Base-by-base conservation (phyloP, 768 basidiomycete species). In the Exsudoporus frostii region DNA sequence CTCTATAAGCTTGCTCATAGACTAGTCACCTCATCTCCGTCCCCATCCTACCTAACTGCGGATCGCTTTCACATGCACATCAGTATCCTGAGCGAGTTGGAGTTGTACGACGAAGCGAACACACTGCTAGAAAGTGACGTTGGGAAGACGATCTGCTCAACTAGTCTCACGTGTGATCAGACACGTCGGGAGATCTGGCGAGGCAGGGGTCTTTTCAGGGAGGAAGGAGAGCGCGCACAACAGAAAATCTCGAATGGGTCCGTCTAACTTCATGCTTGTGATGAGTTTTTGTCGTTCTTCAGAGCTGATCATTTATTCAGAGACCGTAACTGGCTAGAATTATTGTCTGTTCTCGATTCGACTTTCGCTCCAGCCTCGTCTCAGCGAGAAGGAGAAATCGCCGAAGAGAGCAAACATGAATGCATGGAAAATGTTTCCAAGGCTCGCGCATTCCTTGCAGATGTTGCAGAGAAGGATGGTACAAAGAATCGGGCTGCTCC, bases 291-390 rank as follows among this genome's bases (percentile, higher is more conserved):
- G 44, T 54, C 32, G 38, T 34, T 17, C 33, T 61, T 34, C 14
- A 51, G 17, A 40, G 13, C 43, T 53, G 40, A 84, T 29, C 1
- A 20, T 56, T 40, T 29, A 10, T 62, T n/a, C 49, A 81, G 90
- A 34, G 88, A 92, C 62, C 85, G 89, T 34, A 92, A 92, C 61
- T 93, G 92, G 91, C 74, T 90, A 6, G 90, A 91, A 61, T 91
- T 92, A 65, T 67, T 90, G 39, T 79, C 89, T 7, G 70, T 92
- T 20, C 69, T 92, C 6, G 85, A 92, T 55, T 83, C 82, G 1
- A 76, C 84, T 9, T 85, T 92, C 56, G 67, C 72, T 36, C 67
- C 74, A 45, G 49, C 76, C 37, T 62, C 68, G 1, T 57, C 67
- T 40, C 59, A 60, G 11, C 54, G 56, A 39, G 55, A 62, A 7